A percentile compares a stretch with the other conserved stretches of the same genome.
Conservation (phyloP, 1,139 yeast genomes). For the Candida gigantensis region DNA sequence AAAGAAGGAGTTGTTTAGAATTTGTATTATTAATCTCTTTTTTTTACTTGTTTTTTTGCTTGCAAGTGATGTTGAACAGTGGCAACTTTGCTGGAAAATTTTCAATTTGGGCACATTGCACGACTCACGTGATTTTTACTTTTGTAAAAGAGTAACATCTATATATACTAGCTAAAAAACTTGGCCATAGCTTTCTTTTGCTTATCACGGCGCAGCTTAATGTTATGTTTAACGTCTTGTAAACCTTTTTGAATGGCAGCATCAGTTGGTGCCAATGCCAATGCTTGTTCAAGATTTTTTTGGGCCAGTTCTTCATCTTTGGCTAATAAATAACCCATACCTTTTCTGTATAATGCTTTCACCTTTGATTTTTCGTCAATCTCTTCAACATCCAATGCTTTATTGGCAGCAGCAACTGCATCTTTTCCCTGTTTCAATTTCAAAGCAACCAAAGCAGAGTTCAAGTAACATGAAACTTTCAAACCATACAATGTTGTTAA, state of each 20-base stretch:
- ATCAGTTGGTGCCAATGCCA: constrained; percentile 68
- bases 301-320: constrained; percentile 77
- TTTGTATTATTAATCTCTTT: not conserved
- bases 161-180: constrained; percentile 48
- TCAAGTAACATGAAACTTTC: constrained; percentile 64
- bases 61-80: constrained; percentile 1
- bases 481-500: constrained; percentile 50
- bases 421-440: constrained; percentile 60
- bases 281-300: constrained; percentile 65
- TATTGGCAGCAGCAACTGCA: constrained; percentile 60
- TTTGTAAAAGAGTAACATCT: not conserved
- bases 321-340: constrained; percentile 63
- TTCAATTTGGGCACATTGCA: constrained; percentile 2
- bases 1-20: not conserved
- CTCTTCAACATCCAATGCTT: constrained; percentile 64
- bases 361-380: constrained; percentile 71
- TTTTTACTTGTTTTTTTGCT: constrained; percentile 1
- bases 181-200: constrained; percentile 86
- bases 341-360: constrained; percentile 86
- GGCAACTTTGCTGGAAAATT: constrained; percentile 6
- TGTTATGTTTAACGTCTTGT: constrained; percentile 54
- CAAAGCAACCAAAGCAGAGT: constrained; percentile 74
- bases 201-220: constrained; percentile 59
- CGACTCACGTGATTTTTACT: constrained; percentile 32
- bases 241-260: constrained; percentile 72